These are phyloP conservation scores for Kluyveromyces aestuarii DNA, from an alignment of 805 yeast species.

Conservation along the genomic window DNA sequence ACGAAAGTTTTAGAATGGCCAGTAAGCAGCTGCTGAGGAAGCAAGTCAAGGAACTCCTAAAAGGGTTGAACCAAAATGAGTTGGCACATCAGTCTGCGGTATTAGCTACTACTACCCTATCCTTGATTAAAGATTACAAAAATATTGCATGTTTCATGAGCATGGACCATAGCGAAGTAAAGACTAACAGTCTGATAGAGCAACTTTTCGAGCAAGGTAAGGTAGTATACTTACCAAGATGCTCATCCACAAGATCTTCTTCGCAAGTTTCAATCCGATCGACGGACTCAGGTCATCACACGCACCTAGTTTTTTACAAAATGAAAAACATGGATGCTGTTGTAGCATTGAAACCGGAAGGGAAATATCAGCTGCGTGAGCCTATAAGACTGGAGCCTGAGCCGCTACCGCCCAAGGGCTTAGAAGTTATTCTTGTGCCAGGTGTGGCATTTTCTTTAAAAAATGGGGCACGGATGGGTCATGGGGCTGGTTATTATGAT, in stretches of 20 bases:
- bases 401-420: constrained; percentile 19
- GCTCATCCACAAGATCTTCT: constrained; percentile 28
- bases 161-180: constrained; percentile 65
- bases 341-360: constrained; percentile 46
- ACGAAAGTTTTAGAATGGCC: neutral
- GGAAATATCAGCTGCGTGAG: constrained; percentile 58
- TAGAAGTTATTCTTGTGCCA: constrained; percentile 75
- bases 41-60: constrained; percentile 11
- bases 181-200: constrained; percentile 46
- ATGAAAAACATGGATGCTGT: constrained; percentile 38
- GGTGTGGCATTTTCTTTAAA: constrained; percentile 61
- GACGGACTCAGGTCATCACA: constrained; percentile 17
- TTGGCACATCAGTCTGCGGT: constrained; percentile 20
- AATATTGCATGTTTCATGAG: constrained; percentile 63
- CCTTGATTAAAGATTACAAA: constrained; percentile 7
- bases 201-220: constrained; percentile 43
- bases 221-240: constrained; percentile 50
- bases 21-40: constrained; percentile 18
- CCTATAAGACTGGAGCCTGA: constrained; percentile 36
- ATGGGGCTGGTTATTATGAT: constrained; percentile 92
- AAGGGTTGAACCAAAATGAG: constrained; percentile 10
- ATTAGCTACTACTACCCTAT: constrained; percentile 11
- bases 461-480: constrained; percentile 59
- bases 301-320: constrained; percentile 49
- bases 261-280: constrained; percentile 22